phyloP scores from a whole-genome alignment of 78 protist genomes.

The Dictyostelium purpureum region DNA sequence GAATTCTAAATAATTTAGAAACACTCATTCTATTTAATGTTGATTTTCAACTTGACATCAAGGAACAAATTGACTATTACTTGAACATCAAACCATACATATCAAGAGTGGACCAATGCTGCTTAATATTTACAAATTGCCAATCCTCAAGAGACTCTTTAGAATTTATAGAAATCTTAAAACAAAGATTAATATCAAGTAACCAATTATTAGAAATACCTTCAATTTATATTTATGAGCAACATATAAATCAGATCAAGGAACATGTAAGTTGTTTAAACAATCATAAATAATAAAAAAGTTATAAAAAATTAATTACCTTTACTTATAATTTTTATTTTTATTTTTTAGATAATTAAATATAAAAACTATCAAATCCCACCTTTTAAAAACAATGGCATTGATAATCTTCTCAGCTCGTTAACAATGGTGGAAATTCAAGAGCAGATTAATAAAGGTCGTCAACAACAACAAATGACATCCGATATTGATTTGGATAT shows the following conservation, averaged over 20 bases:
- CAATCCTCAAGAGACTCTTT: not conserved
- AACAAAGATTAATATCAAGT: not conserved
- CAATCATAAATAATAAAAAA: no score
- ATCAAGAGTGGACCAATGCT: not conserved
- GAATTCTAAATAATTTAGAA: not conserved
- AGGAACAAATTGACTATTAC: not conserved
- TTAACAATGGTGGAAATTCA: no score
- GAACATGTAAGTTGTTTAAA: constrained; percentile 5
- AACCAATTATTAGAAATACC: not conserved
- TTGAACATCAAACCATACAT: not conserved
- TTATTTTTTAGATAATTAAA: not conserved
- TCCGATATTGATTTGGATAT: constrained; percentile 3
- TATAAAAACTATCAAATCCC: not conserved
- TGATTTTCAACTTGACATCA: not conserved
- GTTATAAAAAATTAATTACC: no score
- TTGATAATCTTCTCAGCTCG: not conserved
- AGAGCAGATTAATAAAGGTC: not conserved
- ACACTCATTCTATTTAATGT: not conserved
- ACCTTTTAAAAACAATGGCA: not conserved
- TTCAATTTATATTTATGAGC: constrained; percentile 1
- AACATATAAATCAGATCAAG: not conserved
- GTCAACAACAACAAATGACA: not conserved
- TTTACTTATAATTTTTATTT: not conserved
- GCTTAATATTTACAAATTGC: not conserved
- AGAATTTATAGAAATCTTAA: not conserved